Evolutionary conservation across 106 monocot species (phyloP).

Genomic region (Triglochin maritima): DNA sequence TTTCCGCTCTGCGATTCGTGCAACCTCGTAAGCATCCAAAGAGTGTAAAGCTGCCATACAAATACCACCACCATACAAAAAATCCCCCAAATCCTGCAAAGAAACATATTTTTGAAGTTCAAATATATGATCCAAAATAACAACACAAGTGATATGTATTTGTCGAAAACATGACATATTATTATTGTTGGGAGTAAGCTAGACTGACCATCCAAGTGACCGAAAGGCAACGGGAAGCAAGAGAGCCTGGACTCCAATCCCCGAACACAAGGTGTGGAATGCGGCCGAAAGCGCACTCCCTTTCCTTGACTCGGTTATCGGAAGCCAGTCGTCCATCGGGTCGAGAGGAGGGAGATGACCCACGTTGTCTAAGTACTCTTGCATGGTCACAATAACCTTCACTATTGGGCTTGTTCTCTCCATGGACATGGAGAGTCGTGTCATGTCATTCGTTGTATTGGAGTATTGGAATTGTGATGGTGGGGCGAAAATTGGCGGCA

Average conservation of each 20-base stretch:
- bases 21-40: constrained; percentile 68
- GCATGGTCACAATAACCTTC: too few relatives aligned
- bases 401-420: too few relatives aligned
- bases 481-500: too few relatives aligned
- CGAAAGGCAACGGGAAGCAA: constrained; percentile 73
- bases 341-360: too few relatives aligned
- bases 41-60: constrained; percentile 86
- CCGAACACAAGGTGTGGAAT: constrained; percentile 76
- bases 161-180: not conserved
- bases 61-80: constrained; percentile 45
- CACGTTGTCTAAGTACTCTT: too few relatives aligned
- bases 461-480: too few relatives aligned
- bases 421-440: too few relatives aligned
- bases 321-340: constrained; percentile 56
- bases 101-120: too few relatives aligned
- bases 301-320: constrained; percentile 84
- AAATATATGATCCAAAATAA: not conserved
- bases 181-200: too few relatives aligned
- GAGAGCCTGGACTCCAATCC: constrained; percentile 85
- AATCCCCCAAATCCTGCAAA: constrained; percentile 72
- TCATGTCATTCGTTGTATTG: too few relatives aligned
- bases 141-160: not conserved
- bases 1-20: constrained; percentile 64
- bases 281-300: constrained; percentile 79
- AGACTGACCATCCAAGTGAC: constrained; percentile 63